Conservation (phyloP, 2,329 filamentous ascomycete species). For the Nigrospora sphaerica region DNA sequence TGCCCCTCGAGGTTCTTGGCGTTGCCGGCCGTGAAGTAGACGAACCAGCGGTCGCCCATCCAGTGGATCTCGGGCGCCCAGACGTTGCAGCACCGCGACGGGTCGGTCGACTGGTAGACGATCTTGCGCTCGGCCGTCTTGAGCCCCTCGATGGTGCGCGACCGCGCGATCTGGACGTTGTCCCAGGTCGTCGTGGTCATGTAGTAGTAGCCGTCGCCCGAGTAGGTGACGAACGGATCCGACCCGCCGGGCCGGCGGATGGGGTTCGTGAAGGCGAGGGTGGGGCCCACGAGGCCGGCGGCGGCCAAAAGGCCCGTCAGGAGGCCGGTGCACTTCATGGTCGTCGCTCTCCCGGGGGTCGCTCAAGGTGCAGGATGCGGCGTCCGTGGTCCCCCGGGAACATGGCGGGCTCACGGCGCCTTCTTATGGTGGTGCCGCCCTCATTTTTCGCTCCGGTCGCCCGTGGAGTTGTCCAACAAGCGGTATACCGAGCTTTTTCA, state of each 20-base stretch:
- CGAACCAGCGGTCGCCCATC: slow-evolving; percentile 41
- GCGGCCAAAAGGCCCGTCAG: slow-evolving; percentile 10
- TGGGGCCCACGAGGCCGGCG: slow-evolving; percentile 10
- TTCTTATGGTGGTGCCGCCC: too few species aligned
- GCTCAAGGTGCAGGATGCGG: too few species aligned
- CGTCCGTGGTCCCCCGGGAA: too few species aligned
- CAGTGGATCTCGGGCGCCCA: slow-evolving; percentile 53
- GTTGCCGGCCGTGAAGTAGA: slow-evolving; percentile 42
- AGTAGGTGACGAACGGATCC: slow-evolving; percentile 46
- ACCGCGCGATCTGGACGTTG: slow-evolving; percentile 45
- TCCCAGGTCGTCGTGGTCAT: slow-evolving; percentile 49
- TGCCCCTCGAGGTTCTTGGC: slow-evolving; percentile 37
- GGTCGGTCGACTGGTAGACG: slow-evolving; percentile 40
- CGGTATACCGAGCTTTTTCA: too few species aligned
- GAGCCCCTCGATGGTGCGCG: slow-evolving; percentile 47
- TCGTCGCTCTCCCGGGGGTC: too few species aligned
- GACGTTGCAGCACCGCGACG: slow-evolving; percentile 44
- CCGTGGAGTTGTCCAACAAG: too few species aligned
- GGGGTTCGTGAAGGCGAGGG: slow-evolving; percentile 40
- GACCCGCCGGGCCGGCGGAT: slow-evolving; percentile 40
- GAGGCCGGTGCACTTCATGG: background rate
- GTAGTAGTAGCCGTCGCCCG: slow-evolving; percentile 45
- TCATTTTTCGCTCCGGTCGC: too few species aligned
- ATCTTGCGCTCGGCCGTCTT: slow-evolving; percentile 43
- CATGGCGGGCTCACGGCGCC: too few species aligned